Evolutionary conservation across 2,329 filamentous ascomycete genomes (phyloP).

Genomic region (Botrytis cinerea): DNA sequence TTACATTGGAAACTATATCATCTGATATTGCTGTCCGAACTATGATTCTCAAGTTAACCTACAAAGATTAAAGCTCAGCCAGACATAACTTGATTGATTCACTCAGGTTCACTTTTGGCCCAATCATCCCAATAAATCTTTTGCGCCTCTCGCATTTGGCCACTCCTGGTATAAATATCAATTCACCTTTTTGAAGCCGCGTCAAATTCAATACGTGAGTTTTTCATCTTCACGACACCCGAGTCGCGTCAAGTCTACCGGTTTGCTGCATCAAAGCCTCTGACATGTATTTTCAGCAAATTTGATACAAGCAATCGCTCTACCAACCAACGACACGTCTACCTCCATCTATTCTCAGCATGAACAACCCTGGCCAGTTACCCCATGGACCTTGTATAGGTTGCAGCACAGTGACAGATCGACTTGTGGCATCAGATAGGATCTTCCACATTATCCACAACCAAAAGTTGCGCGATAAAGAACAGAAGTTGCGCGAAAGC

Average conservation of each 20-base stretch:
- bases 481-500: not conserved
- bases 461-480: slow-evolving; percentile 15
- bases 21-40: not conserved
- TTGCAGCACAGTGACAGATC: slow-evolving; percentile 11
- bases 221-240: not conserved
- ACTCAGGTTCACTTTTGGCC: not conserved
- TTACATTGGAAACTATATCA: not conserved
- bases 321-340: not conserved
- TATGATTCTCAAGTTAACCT: not conserved
- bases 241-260: not conserved
- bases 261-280: not conserved
- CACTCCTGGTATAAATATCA: not conserved
- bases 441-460: slow-evolving; percentile 15
- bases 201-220: not conserved
- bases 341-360: not conserved
- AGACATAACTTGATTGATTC: not conserved
- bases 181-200: not conserved
- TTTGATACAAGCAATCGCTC: not conserved
- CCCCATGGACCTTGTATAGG: not conserved
- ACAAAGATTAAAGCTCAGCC: not conserved
- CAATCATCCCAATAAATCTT: not conserved
- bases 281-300: not conserved
- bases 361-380: not conserved
- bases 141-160: not conserved
- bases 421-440: not conserved